These are phyloP conservation scores for Geotrichum klebahnii DNA, from an alignment of 1,139 yeast genomes.

Conservation along the genomic window DNA sequence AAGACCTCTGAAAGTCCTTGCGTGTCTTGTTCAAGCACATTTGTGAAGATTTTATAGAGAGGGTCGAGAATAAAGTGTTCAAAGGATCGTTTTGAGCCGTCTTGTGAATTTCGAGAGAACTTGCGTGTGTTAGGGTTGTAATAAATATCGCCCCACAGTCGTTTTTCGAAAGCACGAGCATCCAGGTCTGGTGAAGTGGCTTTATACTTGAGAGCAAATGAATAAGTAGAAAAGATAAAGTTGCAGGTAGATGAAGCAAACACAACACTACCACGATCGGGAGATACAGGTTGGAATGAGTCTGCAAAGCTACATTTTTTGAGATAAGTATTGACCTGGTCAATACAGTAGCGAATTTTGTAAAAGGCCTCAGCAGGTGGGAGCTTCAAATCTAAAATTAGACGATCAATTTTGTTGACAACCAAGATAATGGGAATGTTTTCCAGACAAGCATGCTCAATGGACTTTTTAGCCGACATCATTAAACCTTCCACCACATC, in stretches of 20 bases:
- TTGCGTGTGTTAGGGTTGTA: slow-evolving; percentile 46
- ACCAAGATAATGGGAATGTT: slow-evolving; percentile 56
- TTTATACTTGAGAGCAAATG: slow-evolving; percentile 59
- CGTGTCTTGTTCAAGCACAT: slow-evolving; percentile 55
- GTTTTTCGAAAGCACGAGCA: slow-evolving; percentile 45
- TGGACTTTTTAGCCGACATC: slow-evolving; percentile 47
- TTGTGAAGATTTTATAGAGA: slow-evolving; percentile 67
- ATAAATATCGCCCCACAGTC: slow-evolving; percentile 76
- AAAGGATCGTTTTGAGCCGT: slow-evolving; percentile 51
- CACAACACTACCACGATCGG: slow-evolving; percentile 59
- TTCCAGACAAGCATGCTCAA: slow-evolving; percentile 49
- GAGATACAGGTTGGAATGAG: slow-evolving; percentile 46
- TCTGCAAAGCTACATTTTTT: slow-evolving; percentile 29
- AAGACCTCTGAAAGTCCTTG: slow-evolving; percentile 45
- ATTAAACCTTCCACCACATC: slow-evolving; percentile 84
- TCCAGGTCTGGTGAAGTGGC: slow-evolving; percentile 40
- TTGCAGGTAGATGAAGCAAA: slow-evolving; percentile 67
- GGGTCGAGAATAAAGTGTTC: slow-evolving; percentile 71
- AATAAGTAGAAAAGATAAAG: slow-evolving; percentile 59
- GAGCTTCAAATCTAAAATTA: slow-evolving; percentile 68
- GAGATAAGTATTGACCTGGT: slow-evolving; percentile 49
- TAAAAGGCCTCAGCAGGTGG: slow-evolving; percentile 71
- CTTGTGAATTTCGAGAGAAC: slow-evolving; percentile 44
- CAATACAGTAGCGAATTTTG: slow-evolving; percentile 61
- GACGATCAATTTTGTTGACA: slow-evolving; percentile 79